A percentile compares a stretch with the other conserved stretches of the same genome.
phyloP scores from a whole-genome alignment of 2,329 filamentous ascomycete species.

The Alternaria brassicicola region DNA sequence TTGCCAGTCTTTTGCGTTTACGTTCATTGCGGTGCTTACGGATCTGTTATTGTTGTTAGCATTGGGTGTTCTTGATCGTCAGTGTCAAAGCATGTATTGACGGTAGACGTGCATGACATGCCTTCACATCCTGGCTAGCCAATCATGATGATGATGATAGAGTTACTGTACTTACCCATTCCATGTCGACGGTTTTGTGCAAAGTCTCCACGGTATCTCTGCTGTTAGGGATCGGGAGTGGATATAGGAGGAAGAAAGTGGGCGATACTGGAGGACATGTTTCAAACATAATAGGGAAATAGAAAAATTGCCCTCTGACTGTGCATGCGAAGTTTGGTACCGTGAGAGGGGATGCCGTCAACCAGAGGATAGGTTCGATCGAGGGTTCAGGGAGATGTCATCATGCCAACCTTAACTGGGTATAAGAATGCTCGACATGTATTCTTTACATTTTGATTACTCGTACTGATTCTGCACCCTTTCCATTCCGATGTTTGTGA shows the following conservation, averaged over 20 bases:
- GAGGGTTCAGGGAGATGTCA: conserved; percentile 2
- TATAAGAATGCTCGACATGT: neutral
- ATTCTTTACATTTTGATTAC: neutral
- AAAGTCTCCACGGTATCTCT: neutral
- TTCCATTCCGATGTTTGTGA: no score
- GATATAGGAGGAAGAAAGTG: neutral
- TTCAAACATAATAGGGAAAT: neutral
- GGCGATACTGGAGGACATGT: neutral
- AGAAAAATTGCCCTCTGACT: neutral
- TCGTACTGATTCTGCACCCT: neutral
- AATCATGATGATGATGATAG: neutral
- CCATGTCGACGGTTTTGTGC: neutral
- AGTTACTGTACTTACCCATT: neutral
- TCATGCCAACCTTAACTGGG: neutral
- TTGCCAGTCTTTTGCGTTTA: neutral
- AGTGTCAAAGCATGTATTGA: neutral
- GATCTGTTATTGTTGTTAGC: neutral
- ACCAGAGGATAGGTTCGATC: neutral
- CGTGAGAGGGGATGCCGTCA: neutral
- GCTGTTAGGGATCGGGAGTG: neutral
- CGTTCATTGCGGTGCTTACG: neutral
- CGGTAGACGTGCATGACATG: neutral
- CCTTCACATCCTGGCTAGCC: neutral
- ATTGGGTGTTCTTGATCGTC: neutral
- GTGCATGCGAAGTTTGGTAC: neutral